Evolutionary conservation across 139 green algal species (phyloP).

Genomic region (Coccomyxa sp.): DNA sequence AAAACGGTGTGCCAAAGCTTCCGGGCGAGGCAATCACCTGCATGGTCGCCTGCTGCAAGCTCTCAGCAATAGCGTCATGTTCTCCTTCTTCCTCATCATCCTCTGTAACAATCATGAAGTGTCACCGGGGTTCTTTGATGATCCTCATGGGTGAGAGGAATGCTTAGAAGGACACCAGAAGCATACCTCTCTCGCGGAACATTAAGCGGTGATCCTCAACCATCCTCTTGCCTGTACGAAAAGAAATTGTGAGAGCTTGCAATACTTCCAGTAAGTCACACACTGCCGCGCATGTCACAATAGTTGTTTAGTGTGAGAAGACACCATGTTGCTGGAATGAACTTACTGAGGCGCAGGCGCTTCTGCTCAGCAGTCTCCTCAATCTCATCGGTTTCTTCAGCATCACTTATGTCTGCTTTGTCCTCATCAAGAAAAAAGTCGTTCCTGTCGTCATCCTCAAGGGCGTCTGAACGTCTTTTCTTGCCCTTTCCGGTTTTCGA

Average conservation of each 20-base stretch:
- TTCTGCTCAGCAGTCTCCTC: slow-evolving; percentile 82
- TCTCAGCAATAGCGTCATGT: slow-evolving; percentile 29
- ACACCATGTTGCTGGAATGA: not conserved
- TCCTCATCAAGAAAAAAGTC: not conserved
- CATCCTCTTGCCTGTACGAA: slow-evolving; percentile 68
- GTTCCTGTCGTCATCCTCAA: not conserved
- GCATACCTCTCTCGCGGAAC: slow-evolving; percentile 18
- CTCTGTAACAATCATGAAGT: not conserved
- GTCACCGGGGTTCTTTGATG: not conserved
- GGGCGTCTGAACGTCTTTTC: too few species aligned
- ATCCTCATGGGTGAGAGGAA: not conserved
- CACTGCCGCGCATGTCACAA: not conserved
- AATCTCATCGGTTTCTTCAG: slow-evolving; percentile 24
- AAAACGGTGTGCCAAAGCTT: not conserved
- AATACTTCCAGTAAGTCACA: not conserved
- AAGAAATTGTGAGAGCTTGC: not conserved
- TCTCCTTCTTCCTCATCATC: slow-evolving; percentile 5
- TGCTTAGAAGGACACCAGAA: not conserved
- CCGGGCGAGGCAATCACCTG: slow-evolving; percentile 26
- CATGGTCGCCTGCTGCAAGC: slow-evolving; percentile 40
- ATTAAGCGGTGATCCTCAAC: slow-evolving; percentile 26
- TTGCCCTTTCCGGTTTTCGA: too few species aligned
- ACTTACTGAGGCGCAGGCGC: slow-evolving; percentile 60
- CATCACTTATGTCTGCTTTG: not conserved
- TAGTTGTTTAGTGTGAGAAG: not conserved